Evolutionary conservation across 139 green algal genomes (phyloP).

Genomic region (Limnomonas spitsbergensis): DNA sequence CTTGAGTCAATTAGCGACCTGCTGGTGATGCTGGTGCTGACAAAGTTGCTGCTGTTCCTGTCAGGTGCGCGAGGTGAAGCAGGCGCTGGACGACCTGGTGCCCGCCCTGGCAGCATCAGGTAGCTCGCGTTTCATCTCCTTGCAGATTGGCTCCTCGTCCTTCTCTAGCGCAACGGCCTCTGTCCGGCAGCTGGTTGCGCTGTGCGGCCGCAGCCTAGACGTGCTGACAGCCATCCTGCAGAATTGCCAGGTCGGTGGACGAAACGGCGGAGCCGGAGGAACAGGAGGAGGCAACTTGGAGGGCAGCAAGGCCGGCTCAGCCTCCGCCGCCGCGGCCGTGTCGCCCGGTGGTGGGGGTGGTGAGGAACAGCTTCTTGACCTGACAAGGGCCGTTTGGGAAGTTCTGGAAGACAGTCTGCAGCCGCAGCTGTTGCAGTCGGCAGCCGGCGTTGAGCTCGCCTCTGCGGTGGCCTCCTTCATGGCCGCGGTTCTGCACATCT

Average conservation of each 20-base stretch:
- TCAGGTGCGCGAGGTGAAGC: background rate
- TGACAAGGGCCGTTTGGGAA: background rate
- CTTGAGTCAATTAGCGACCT: too few species aligned
- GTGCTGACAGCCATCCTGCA: background rate
- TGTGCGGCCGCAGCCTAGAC: background rate
- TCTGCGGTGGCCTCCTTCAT: background rate
- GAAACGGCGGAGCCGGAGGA: background rate
- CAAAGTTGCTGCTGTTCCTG: too few species aligned
- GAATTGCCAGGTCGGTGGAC: background rate
- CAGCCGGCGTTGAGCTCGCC: background rate
- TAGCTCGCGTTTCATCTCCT: background rate
- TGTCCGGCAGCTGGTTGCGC: background rate
- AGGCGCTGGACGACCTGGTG: background rate
- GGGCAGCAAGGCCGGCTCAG: background rate
- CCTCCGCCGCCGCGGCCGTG: too few species aligned
- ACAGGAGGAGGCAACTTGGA: too few species aligned
- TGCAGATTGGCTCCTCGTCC: background rate
- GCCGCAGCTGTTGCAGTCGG: constrained; percentile 3
- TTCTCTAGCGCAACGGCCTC: background rate
- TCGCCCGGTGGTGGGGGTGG: background rate
- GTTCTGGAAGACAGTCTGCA: constrained; percentile 1
- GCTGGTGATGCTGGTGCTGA: too few species aligned
- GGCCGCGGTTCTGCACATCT: background rate
- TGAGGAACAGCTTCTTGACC: background rate
- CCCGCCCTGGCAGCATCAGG: background rate